phyloP scores from a whole-genome alignment of 495 filamentous ascomycete species.

The Aspergillus sparsus region DNA sequence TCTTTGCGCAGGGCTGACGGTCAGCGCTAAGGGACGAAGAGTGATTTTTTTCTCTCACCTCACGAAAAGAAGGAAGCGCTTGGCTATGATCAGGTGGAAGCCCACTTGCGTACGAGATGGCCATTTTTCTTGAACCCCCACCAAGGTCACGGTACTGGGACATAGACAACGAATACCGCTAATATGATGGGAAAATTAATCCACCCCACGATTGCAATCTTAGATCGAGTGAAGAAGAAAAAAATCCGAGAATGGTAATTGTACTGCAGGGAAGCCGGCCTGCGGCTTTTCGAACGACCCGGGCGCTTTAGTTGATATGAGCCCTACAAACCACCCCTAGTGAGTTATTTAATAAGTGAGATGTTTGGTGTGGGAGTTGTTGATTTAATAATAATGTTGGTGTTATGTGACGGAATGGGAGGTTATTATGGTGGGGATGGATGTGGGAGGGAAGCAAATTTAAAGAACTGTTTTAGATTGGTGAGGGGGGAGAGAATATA shows the following conservation, averaged over 20 bases:
- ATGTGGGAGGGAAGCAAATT: slow-evolving; percentile 4
- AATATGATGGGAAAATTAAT: slow-evolving; percentile 2
- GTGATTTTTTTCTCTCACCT: slow-evolving; percentile 35
- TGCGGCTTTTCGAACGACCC: slow-evolving; percentile 24
- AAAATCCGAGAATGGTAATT: slow-evolving; percentile 5
- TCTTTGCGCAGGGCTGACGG: slow-evolving; percentile 1
- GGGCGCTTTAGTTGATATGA: slow-evolving; percentile 1
- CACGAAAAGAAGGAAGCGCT: slow-evolving; percentile 48
- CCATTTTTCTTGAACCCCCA: slow-evolving; percentile 45
- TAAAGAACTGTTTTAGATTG: slow-evolving; percentile 11
- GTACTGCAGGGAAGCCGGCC: slow-evolving; percentile 24
- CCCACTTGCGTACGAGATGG: slow-evolving; percentile 46
- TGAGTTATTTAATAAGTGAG: not conserved
- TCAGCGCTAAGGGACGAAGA: slow-evolving; percentile 11
- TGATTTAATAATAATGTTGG: not conserved
- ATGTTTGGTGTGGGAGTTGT: not conserved
- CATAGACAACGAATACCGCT: slow-evolving; percentile 34
- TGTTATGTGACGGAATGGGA: slow-evolving; percentile 3
- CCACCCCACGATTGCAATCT: slow-evolving; percentile 8
- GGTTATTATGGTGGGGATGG: slow-evolving; percentile 3
- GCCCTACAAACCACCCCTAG: slow-evolving; percentile 2
- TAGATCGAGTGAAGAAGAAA: slow-evolving; percentile 3
- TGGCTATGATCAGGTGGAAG: slow-evolving; percentile 40
- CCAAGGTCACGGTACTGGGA: slow-evolving; percentile 40
- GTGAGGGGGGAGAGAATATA: slow-evolving; percentile 11